Evolutionary conservation across 2,329 filamentous ascomycete genomes (phyloP), one percentile per base, ranked within the genome.

Genomic region (Fusarium protoensiforme): DNA sequence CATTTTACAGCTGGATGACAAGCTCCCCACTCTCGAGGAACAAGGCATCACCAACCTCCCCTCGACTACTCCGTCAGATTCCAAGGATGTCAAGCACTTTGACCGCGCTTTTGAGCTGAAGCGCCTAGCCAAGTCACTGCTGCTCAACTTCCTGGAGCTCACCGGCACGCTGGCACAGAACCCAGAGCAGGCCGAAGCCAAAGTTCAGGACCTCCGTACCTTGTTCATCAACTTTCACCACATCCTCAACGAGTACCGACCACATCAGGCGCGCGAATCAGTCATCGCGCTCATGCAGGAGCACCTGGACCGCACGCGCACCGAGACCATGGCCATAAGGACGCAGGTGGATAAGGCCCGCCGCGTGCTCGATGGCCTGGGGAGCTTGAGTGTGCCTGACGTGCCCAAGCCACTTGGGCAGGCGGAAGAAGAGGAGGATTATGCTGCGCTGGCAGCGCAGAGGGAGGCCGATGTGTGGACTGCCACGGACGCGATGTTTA

Each of bases 221-320:
- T 85, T 98, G 31, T 92, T 97, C 72, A 92, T 96, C 81, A 98
- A 98, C 81, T 93, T 97, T 78, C 95, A 98, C 83, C 94, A 97
- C 78, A 88, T 98, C 62, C 91, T 98, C 74, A 99, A 99, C 81
- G 92, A 97, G 81, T 98, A 98, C 83, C 89, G 96, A 35, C 95
- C 95, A 11, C 95, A 98, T 80, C 96, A 98, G 84, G 95, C 95
- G 27, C 86, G 96, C 51, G 95, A 98, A 84, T 95, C 92, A 31
- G 86, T 97, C 66, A 97, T 98, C 35, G 84, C 92, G 74, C 89
- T 96, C 85, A 95, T 98, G 93, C 93, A 98, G 83, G 92, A 93
- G 74, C 93, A 96, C 78, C 84, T 98, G 33, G 91, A 94, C 75
- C 88, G 86, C 75, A 92, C 92, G 64, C 90, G 88, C 74, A 89